Conservation (phyloP, 768 basidiomycete species). For the Rhizopogon vulgaris region DNA sequence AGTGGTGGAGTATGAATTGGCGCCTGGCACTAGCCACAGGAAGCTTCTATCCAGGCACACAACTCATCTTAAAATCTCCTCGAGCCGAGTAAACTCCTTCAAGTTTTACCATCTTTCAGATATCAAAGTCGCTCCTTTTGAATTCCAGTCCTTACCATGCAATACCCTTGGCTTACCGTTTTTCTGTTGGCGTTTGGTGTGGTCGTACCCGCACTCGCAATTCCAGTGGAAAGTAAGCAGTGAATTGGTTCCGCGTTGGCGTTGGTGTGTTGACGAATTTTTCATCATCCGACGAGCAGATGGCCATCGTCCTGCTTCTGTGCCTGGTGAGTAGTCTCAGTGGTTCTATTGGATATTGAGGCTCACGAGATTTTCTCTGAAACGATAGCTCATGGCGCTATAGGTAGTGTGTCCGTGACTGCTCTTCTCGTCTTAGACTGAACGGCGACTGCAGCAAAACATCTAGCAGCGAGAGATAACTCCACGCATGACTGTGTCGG, state of each 20-base stretch:
- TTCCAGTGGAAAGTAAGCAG: background rate
- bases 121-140: background rate
- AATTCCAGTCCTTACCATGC: background rate
- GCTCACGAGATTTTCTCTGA: background rate
- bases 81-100: background rate
- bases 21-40: too few relatives aligned
- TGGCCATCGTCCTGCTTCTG: background rate
- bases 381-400: background rate
- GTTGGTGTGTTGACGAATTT: background rate
- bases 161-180: background rate
- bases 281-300: background rate
- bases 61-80: background rate
- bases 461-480: background rate
- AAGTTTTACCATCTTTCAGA: background rate
- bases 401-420: background rate
- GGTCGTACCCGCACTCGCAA: background rate
- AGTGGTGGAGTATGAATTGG: too few relatives aligned
- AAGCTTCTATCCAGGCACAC: background rate
- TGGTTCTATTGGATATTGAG: too few relatives aligned
- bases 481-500: background rate
- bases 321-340: background rate
- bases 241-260: background rate
- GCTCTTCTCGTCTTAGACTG: background rate
- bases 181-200: background rate
- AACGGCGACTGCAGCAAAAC: background rate